Conservation (phyloP, 768 basidiomycete species). For the Harrya chromipes region DNA sequence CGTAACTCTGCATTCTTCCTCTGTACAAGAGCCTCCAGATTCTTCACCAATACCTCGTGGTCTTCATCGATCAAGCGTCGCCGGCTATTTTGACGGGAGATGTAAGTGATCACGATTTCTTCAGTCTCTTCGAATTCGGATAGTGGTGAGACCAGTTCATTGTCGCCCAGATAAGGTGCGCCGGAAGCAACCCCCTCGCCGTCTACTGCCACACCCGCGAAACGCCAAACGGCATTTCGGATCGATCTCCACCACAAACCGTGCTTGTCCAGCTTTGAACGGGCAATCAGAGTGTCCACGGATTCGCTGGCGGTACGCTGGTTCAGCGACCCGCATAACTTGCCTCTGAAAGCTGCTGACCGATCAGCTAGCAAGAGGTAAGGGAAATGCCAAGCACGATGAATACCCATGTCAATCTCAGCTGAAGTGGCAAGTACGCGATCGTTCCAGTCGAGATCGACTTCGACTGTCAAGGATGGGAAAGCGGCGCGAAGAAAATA, state of each 20-base stretch:
- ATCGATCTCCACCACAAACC: conserved; percentile 82
- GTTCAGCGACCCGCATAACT: conserved; percentile 56
- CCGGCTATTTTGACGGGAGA: conserved; percentile 58
- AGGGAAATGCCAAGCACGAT: conserved; percentile 69
- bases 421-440: conserved; percentile 37
- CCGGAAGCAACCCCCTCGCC: conserved; percentile 32
- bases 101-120: conserved; percentile 66
- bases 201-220: conserved; percentile 48
- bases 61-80: conserved; percentile 53
- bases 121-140: conserved; percentile 39
- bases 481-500: conserved; percentile 74
- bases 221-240: conserved; percentile 60
- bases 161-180: background rate
- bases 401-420: conserved; percentile 18
- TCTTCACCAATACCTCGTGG: conserved; percentile 51
- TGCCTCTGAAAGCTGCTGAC: conserved; percentile 70
- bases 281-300: conserved; percentile 46
- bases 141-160: background rate
- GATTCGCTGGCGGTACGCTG: conserved; percentile 75
- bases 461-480: conserved; percentile 68
- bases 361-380: conserved; percentile 69
- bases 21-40: conserved; percentile 48
- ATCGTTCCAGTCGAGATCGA: conserved; percentile 69
- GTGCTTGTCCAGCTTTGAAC: conserved; percentile 29
- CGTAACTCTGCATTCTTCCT: conserved; percentile 29